Evolutionary conservation across 2,329 filamentous ascomycete species (phyloP).

Genomic region (Phoma sp.): DNA sequence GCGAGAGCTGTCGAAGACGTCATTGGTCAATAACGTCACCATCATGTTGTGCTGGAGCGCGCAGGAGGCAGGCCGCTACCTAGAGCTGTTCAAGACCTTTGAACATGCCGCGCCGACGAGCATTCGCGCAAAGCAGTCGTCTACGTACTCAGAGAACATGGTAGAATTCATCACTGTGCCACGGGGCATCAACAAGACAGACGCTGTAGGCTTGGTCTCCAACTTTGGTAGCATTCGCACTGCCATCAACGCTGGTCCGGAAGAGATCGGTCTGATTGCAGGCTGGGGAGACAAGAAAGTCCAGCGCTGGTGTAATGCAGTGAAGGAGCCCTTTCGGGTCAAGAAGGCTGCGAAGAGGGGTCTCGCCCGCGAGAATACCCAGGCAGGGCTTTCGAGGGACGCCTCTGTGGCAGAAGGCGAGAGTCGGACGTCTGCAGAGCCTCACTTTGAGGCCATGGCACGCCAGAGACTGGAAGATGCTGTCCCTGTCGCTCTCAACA

Average conservation of each 20-base stretch:
- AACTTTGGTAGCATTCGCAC: conserved; percentile 89
- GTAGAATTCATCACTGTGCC: conserved; percentile 93
- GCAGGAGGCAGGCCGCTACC: conserved; percentile 88
- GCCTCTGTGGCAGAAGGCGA: conserved; percentile 35
- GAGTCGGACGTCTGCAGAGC: conserved; percentile 13
- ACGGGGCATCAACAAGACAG: conserved; percentile 89
- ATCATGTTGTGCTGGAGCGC: conserved; percentile 93
- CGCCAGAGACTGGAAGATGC: conserved; percentile 39
- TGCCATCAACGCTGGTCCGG: conserved; percentile 84
- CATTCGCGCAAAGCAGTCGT: conserved; percentile 84
- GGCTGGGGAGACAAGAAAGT: conserved; percentile 98
- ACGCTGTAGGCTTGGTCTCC: conserved; percentile 86
- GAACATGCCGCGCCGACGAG: conserved; percentile 83
- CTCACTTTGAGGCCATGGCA: conserved; percentile 30
- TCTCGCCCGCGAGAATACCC: conserved; percentile 44
- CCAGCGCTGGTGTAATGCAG: conserved; percentile 78
- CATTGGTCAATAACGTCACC: conserved; percentile 89
- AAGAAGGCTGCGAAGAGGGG: conserved; percentile 69
- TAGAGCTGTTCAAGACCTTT: conserved; percentile 93
- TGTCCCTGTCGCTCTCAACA: conserved; percentile 35
- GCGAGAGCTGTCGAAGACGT: conserved; percentile 90
- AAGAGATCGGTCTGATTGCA: conserved; percentile 81
- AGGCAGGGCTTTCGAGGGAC: conserved; percentile 31
- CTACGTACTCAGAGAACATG: conserved; percentile 82
- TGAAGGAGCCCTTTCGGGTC: conserved; percentile 83